phyloP scores from a whole-genome alignment of 2,329 filamentous ascomycete species.

The Sporothrix globosa region DNA sequence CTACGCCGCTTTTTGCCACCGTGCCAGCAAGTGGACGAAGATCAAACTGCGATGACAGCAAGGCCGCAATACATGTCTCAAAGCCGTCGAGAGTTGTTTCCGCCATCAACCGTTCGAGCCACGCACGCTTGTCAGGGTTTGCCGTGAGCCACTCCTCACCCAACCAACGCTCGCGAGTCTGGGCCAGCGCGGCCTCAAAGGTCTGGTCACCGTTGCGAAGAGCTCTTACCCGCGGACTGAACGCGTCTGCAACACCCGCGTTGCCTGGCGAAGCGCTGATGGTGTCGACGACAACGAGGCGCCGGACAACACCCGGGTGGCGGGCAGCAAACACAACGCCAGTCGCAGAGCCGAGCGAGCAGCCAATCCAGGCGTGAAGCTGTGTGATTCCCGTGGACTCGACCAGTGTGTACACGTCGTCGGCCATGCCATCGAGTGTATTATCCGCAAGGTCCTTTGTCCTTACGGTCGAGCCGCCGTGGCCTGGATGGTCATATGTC shows the following conservation, averaged over 20 bases:
- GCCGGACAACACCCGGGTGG: conserved; percentile 46
- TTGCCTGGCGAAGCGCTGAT: conserved; percentile 47
- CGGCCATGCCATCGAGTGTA: conserved; percentile 47
- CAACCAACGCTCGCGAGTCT: conserved; percentile 33
- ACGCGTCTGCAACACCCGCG: conserved; percentile 44
- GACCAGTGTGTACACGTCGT: conserved; percentile 46
- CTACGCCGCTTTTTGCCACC: conserved; percentile 44
- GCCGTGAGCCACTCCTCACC: conserved; percentile 46
- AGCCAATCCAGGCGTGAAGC: conserved; percentile 50
- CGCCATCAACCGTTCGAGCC: conserved; percentile 42
- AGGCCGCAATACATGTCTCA: conserved; percentile 48
- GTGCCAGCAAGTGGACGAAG: conserved; percentile 42
- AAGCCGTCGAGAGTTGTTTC: conserved; percentile 48
- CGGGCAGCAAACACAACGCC: conserved; percentile 47
- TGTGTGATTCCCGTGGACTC: conserved; percentile 39
- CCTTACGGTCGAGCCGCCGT: conserved; percentile 47
- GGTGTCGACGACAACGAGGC: conserved; percentile 49
- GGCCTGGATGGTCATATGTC: conserved; percentile 50
- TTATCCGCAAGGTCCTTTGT: conserved; percentile 40
- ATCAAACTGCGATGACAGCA: conserved; percentile 47
- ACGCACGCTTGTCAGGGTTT: conserved; percentile 37
- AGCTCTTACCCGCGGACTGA: conserved; percentile 44
- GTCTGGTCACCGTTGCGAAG: conserved; percentile 39
- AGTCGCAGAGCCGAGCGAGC: conserved; percentile 51
- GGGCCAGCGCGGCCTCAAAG: not conserved